Percentiles rank a stretch among this genome's conserved stretches.
phyloP scores from a whole-genome alignment of 495 filamentous ascomycete species.

The Ramalina peruviana region DNA sequence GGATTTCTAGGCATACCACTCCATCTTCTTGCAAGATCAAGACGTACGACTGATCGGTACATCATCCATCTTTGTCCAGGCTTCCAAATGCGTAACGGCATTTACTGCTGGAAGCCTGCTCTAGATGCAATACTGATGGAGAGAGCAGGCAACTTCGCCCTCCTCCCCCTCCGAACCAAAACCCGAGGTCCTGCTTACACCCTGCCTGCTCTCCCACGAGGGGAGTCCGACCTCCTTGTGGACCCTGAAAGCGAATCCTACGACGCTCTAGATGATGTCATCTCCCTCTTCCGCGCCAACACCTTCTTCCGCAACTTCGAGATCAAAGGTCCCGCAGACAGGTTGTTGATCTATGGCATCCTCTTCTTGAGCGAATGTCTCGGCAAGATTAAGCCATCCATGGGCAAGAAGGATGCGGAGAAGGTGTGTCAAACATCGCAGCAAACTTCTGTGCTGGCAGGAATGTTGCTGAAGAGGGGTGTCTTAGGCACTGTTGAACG shows the following conservation, averaged over 20 bases:
- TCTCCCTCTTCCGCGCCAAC: constrained; percentile 90
- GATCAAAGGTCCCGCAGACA: constrained; percentile 91
- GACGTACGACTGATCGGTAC: constrained; percentile 53
- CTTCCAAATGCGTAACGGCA: neutral
- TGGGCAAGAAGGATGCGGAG: constrained; percentile 44
- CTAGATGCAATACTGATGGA: neutral
- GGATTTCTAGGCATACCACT: constrained; percentile 76
- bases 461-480: neutral
- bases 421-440: constrained; percentile 29
- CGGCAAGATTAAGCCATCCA: constrained; percentile 62
- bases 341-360: constrained; percentile 91
- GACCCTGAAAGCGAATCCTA: constrained; percentile 78
- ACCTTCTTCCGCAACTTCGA: constrained; percentile 99
- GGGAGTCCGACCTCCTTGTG: constrained; percentile 53
- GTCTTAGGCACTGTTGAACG: constrained; percentile 45
- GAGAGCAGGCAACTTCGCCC: constrained; percentile 71
- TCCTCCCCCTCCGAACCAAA: constrained; percentile 83
- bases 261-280: constrained; percentile 86
- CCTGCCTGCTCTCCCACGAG: constrained; percentile 56
- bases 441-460: neutral
- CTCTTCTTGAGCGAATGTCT: constrained; percentile 84
- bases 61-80: constrained; percentile 19
- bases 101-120: neutral
- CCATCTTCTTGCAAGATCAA: constrained; percentile 75
- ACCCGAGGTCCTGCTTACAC: constrained; percentile 85